phyloP scores from a whole-genome alignment of 208 protist genomes.

The Cochliopodium minus region DNA sequence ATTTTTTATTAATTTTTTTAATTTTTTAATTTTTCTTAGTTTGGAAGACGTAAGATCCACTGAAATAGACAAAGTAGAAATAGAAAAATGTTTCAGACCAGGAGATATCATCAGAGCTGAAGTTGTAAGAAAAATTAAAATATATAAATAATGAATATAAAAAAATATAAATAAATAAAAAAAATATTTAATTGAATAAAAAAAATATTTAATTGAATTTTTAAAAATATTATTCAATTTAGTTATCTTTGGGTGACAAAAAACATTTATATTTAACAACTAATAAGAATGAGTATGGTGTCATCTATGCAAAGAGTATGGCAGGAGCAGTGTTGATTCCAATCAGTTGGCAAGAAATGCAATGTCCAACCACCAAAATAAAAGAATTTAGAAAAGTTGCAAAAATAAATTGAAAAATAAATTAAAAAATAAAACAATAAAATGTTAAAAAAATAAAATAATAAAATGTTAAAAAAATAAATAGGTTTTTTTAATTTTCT shows the following conservation, averaged over 20 bases:
- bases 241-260: constrained; percentile 43
- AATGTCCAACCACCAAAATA: constrained; percentile 41
- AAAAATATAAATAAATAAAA: background rate
- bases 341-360: constrained; percentile 40
- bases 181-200: background rate
- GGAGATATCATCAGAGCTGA: constrained; percentile 46
- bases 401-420: constrained; percentile 17
- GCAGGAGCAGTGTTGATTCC: constrained; percentile 36
- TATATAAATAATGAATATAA: too few relatives aligned
- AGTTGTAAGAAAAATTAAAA: constrained; percentile 26
- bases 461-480: too few relatives aligned
- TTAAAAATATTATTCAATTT: background rate
- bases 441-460: too few relatives aligned
- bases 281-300: constrained; percentile 46
- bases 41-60: constrained; percentile 39
- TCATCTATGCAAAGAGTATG: constrained; percentile 38
- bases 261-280: constrained; percentile 48
- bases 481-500: too few relatives aligned
- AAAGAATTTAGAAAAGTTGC: constrained; percentile 41
- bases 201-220: background rate
- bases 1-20: background rate
- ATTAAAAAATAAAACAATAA: background rate
- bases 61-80: constrained; percentile 46
- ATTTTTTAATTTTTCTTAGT: constrained; percentile 4
- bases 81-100: constrained; percentile 54